Evolutionary conservation across 106 monocot genomes (phyloP), one percentile per base, ranked within the genome.

Genomic region (Dactylorhiza incarnata): DNA sequence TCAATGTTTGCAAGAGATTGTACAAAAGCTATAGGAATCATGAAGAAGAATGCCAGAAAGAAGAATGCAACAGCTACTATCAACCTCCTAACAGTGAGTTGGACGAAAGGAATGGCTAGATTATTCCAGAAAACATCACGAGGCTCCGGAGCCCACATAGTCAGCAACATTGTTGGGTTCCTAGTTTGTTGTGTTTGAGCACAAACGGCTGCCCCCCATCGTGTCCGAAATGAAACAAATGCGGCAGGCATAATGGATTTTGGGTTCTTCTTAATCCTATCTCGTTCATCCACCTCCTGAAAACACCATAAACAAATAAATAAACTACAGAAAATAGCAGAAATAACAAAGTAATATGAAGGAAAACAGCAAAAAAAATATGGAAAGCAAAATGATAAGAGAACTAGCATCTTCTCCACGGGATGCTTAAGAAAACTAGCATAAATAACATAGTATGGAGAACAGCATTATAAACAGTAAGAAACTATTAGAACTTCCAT

Each of bases 151-250:
- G 89, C 86, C 89, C 89, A 86, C 24, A 84, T 86, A 68, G 86
- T 86, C 63, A 90, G 29, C 89, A 86, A 90, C 23, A 62, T 20
- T 22, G 86, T 86, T 65, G 89, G 89, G 74, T 90, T 80, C 51
- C 84, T 82, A 17, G 82, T 82, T 70, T 90, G 89, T 61, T 90
- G 86, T 11, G 89, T 90, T 68, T 90, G 89, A 72, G 89, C 89
- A 86, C 89, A 90, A 11, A 90, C 82, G 67, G 89, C 89, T 9
- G 89, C 89, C 14, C 79, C 89, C 89, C 89, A 90, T 22, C 84
- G 81, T 50, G 84, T 79, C 47, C 71, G 82, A 74, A 90, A 90
- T 22, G 89, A 86, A 66, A 90, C 89, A 86, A 90, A 90, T 76
- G 89, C 86, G 20, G 74, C 89, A 74, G 89, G 86, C 47, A 90